Percentiles rank a stretch among this genome's conserved stretches.
Evolutionary conservation across 2,329 filamentous ascomycete genomes (phyloP).

Genomic region (Pyricularia sp.): DNA sequence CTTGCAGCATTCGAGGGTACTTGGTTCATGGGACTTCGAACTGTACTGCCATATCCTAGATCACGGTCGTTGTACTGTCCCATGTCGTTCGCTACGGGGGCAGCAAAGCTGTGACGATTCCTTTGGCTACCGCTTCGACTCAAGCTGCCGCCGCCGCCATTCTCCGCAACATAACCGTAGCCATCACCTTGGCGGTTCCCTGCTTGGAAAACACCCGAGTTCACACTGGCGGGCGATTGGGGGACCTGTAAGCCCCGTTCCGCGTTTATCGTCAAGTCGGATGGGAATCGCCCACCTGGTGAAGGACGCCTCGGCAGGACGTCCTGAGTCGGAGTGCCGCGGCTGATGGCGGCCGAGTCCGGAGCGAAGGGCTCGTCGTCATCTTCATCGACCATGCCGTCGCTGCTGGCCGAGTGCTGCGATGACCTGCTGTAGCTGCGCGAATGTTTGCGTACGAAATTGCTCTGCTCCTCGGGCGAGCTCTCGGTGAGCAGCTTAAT

Average conservation of each 20-base stretch:
- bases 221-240: constrained; percentile 73
- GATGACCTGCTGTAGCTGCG: constrained; percentile 65
- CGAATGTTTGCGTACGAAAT: constrained; percentile 75
- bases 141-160: background rate
- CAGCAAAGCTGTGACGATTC: constrained; percentile 42
- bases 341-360: constrained; percentile 43
- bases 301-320: constrained; percentile 58
- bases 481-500: constrained; percentile 85
- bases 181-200: background rate
- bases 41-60: constrained; percentile 35
- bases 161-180: background rate
- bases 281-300: constrained; percentile 95
- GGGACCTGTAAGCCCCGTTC: constrained; percentile 66
- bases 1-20: constrained; percentile 41
- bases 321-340: constrained; percentile 39
- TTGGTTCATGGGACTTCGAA: constrained; percentile 34
- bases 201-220: constrained; percentile 42
- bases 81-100: constrained; percentile 38
- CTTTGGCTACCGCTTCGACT: background rate
- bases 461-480: constrained; percentile 76
- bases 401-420: constrained; percentile 57
- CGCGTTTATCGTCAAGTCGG: constrained; percentile 76
- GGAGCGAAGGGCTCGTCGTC: constrained; percentile 55
- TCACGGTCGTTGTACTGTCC: constrained; percentile 25
- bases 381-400: constrained; percentile 69